A percentile compares a stretch with the other conserved stretches of the same genome.
These are phyloP conservation scores for Chaetomium cochliodes DNA, from an alignment of 495 filamentous ascomycete genomes.

Conservation along the genomic window DNA sequence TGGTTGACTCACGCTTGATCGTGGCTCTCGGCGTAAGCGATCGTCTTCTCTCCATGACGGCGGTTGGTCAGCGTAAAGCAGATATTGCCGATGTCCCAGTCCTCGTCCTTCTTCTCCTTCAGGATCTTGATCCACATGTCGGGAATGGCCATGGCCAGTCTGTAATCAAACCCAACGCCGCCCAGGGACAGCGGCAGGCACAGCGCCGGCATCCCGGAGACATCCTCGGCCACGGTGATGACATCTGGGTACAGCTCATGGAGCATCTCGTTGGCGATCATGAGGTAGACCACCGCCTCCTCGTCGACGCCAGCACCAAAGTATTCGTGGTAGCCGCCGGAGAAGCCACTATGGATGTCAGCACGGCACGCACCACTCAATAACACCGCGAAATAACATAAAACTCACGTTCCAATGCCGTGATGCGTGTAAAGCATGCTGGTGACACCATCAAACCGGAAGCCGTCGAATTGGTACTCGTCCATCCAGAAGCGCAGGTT, in stretches of 20 bases:
- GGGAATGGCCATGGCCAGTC: slow-evolving; percentile 95
- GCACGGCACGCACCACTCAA: background rate
- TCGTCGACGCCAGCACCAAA: slow-evolving; percentile 92
- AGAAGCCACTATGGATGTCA: slow-evolving; percentile 70
- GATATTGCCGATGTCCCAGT: slow-evolving; percentile 89
- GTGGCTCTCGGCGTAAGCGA: slow-evolving; percentile 94
- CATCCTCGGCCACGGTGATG: slow-evolving; percentile 94
- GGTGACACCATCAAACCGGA: slow-evolving; percentile 96
- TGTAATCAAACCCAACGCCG: slow-evolving; percentile 94
- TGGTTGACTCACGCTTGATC: slow-evolving; percentile 83
- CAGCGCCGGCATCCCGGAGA: slow-evolving; percentile 95
- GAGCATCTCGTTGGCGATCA: slow-evolving; percentile 95
- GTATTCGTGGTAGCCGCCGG: slow-evolving; percentile 97
- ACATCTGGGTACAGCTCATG: slow-evolving; percentile 79
- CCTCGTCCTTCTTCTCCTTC: slow-evolving; percentile 86
- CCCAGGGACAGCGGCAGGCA: slow-evolving; percentile 83
- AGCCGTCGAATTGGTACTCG: slow-evolving; percentile 93
- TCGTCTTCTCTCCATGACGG: slow-evolving; percentile 95
- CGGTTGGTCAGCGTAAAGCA: slow-evolving; percentile 86
- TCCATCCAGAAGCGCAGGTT: slow-evolving; percentile 99
- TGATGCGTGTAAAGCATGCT: slow-evolving; percentile 97
- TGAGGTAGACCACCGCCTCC: slow-evolving; percentile 92
- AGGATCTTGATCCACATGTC: slow-evolving; percentile 99
- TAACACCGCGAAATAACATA: background rate
- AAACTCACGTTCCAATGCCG: slow-evolving; percentile 92